These are phyloP conservation scores for Teratosphaeria zuluensis DNA, from an alignment of 2,329 filamentous ascomycete genomes.

Conservation along the genomic window DNA sequence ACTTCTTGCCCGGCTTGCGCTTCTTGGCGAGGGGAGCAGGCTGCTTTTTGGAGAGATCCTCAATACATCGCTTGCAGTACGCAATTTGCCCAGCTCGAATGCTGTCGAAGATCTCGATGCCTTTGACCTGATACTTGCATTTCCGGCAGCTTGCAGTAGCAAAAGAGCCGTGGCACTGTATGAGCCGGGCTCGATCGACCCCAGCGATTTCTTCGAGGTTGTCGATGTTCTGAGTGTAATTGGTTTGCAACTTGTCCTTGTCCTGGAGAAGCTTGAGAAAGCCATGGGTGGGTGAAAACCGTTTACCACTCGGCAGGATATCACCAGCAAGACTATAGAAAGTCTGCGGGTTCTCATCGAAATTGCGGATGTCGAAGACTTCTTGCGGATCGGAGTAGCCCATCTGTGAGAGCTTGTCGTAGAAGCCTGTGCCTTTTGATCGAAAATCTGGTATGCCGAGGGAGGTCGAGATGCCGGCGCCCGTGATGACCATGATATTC, in stretches of 20 bases:
- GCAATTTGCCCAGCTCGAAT: conserved; percentile 69
- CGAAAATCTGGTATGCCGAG: conserved; percentile 96
- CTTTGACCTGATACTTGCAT: conserved; percentile 64
- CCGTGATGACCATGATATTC: conserved; percentile 89
- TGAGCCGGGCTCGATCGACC: conserved; percentile 67
- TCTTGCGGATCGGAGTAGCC: conserved; percentile 80
- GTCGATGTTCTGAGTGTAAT: conserved; percentile 98
- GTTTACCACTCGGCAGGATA: conserved; percentile 67
- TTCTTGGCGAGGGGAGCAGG: conserved; percentile 18
- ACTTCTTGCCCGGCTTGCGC: conserved; percentile 35
- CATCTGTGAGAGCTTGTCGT: conserved; percentile 70
- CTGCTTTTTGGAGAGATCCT: conserved; percentile 39
- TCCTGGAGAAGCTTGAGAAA: conserved; percentile 87
- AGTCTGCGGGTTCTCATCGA: conserved; percentile 73
- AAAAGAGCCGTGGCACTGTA: conserved; percentile 96
- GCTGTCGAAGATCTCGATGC: conserved; percentile 62
- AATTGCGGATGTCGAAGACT: conserved; percentile 84
- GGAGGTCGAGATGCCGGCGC: conserved; percentile 92
- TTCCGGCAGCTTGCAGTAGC: conserved; percentile 82
- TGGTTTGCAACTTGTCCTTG: conserved; percentile 81
- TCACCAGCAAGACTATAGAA: conserved; percentile 91
- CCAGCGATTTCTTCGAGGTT: conserved; percentile 73
- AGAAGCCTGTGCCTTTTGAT: conserved; percentile 85
- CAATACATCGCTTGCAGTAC: conserved; percentile 61
- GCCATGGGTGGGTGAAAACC: conserved; percentile 79